Conservation (phyloP, 768 basidiomycete species). For the Calocera cornea region DNA sequence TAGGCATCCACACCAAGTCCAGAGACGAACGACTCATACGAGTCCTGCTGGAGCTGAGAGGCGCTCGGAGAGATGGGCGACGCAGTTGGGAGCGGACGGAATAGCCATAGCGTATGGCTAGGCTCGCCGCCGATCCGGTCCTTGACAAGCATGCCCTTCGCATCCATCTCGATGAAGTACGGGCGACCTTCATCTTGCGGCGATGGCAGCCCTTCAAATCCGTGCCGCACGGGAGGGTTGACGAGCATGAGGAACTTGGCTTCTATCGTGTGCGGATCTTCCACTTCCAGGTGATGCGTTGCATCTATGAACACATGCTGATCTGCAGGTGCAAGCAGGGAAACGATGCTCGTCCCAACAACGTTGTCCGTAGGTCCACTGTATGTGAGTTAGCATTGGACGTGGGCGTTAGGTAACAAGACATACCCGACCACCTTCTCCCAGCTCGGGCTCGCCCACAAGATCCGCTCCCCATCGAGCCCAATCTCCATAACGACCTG, state of each 20-base stretch:
- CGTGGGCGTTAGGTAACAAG: slow-evolving; percentile 1
- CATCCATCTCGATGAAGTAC: slow-evolving; percentile 75
- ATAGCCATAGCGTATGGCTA: slow-evolving; percentile 4
- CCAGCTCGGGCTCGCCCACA: slow-evolving; percentile 97
- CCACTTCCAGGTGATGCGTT: slow-evolving; percentile 67
- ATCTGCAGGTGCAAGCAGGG: slow-evolving; percentile 64
- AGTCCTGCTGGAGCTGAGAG: neutral
- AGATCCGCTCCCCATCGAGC: slow-evolving; percentile 84
- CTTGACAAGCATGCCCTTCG: slow-evolving; percentile 96
- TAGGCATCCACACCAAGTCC: neutral
- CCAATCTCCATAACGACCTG: slow-evolving; percentile 93
- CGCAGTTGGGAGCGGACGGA: neutral
- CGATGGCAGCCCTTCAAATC: slow-evolving; percentile 10
- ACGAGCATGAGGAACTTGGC: slow-evolving; percentile 78
- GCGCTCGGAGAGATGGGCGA: neutral
- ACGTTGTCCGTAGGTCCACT: slow-evolving; percentile 58
- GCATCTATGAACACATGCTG: slow-evolving; percentile 76
- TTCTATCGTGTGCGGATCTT: slow-evolving; percentile 90
- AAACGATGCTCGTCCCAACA: slow-evolving; percentile 66
- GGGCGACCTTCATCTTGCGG: slow-evolving; percentile 29
- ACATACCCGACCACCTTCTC: slow-evolving; percentile 76
- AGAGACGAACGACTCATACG: neutral
- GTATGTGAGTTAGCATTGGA: slow-evolving; percentile 12
- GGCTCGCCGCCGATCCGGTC: slow-evolving; percentile 48
- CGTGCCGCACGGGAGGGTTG: slow-evolving; percentile 22